Conservation (phyloP, 352 stramenopile genomes). For the Phytopythium cucurbitacearum region DNA sequence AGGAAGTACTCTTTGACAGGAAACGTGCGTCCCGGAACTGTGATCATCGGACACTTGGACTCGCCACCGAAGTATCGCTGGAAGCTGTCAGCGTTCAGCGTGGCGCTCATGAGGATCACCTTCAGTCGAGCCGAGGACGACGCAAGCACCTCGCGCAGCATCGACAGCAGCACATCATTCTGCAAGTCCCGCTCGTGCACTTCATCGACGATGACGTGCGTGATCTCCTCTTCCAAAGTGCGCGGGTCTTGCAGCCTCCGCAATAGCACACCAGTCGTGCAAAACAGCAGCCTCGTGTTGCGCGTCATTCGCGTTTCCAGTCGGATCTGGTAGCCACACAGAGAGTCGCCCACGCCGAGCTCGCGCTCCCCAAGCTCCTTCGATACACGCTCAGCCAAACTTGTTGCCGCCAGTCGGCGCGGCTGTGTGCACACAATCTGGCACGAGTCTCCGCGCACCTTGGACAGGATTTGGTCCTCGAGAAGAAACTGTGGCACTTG, state of each 20-base stretch:
- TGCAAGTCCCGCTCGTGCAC: slow-evolving; percentile 96
- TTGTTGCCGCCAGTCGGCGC: slow-evolving; percentile 94
- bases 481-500: slow-evolving; percentile 97
- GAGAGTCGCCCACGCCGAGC: slow-evolving; percentile 48
- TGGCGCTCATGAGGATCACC: slow-evolving; percentile 96
- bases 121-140: slow-evolving; percentile 63
- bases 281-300: slow-evolving; percentile 89
- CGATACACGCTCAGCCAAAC: slow-evolving; percentile 91
- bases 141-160: slow-evolving; percentile 84
- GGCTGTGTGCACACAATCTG: slow-evolving; percentile 97
- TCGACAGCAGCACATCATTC: slow-evolving; percentile 89
- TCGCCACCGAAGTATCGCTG: slow-evolving; percentile 92
- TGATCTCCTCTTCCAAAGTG: slow-evolving; percentile 81
- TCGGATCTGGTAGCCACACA: slow-evolving; percentile 92
- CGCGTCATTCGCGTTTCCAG: slow-evolving; percentile 85
- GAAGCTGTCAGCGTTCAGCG: slow-evolving; percentile 94
- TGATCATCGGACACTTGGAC: slow-evolving; percentile 74
- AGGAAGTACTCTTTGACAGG: slow-evolving; percentile 96
- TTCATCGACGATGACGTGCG: slow-evolving; percentile 98
- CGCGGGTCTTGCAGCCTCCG: slow-evolving; percentile 85
- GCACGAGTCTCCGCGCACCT: slow-evolving; percentile 63
- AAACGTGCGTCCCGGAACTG: slow-evolving; percentile 93
- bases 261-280: slow-evolving; percentile 93
- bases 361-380: slow-evolving; percentile 87
- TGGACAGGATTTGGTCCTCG: slow-evolving; percentile 77